Evolutionary conservation across 345 rosid genomes (phyloP), one percentile per base, ranked within the genome.

Genomic region (Melastoma malabathricum): DNA sequence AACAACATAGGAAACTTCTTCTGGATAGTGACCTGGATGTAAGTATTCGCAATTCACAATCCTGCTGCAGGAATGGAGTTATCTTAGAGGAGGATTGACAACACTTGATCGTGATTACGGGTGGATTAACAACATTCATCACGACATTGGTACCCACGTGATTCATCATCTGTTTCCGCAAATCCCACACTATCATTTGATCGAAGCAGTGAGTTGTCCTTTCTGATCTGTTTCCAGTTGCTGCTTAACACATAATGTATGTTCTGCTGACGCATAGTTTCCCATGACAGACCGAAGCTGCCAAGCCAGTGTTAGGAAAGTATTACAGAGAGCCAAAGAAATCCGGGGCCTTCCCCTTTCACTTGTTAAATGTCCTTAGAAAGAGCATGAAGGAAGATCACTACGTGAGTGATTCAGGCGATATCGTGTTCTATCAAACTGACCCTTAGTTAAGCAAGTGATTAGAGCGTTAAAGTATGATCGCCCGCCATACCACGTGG

Each of bases 101-200:
- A 89, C 95, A 10, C 58, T 89, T 44, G 97, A 89, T 47, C 75
- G 95, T 13, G 95, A 89, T 57, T 89, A 85, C 38, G 97, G 97
- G 56, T 48, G 76, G 73, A 72, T 89, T 66, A 89, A 89, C 54
- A 81, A 79, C 78, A 77, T 89, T 66, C 97, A 89, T 72, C 97
- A 89, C 47, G 97, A 89, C 50, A 89, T 89, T 20, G 97, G 97
- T 48, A 89, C 97, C 18, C 97, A 89, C 71, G 97, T 89, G 51
- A 67, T 89, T 44, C 97, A 89, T 61, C 95, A 89, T 59, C 84
- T 85, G 48, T 89, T 89, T 77, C 97, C 97, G 10, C 97, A 89
- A 64, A 89, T 89, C 76, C 97, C 97, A 23, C 97, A 89, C 66
- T 89, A 89, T 48, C 85, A 85, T 69, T 75, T 89, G 54, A 57